phyloP scores from a whole-genome alignment of 2,329 filamentous ascomycete genomes.

The Tolypocladium ophioglossoides region DNA sequence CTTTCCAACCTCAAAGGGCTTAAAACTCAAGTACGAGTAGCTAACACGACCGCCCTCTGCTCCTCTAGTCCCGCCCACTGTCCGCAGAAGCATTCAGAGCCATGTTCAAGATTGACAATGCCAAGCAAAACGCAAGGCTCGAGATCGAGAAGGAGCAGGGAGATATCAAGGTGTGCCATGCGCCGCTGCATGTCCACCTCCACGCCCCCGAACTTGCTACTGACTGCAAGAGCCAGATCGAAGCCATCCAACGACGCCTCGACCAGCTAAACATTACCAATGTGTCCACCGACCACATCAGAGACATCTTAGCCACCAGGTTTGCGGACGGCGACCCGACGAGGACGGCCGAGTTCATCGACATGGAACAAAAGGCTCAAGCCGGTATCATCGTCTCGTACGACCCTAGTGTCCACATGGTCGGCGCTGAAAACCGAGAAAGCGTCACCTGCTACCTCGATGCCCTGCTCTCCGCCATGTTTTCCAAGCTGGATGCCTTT shows the following conservation, averaged over 20 bases:
- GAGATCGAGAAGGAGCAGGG: constrained; percentile 40
- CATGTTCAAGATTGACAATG: constrained; percentile 52
- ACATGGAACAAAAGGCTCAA: constrained; percentile 70
- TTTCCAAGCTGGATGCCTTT: constrained; percentile 79
- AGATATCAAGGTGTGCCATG: constrained; percentile 22
- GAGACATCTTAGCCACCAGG: constrained; percentile 45
- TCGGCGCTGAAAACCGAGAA: constrained; percentile 77
- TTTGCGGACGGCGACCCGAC: constrained; percentile 61
- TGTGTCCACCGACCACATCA: constrained; percentile 46
- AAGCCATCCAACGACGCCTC: constrained; percentile 27
- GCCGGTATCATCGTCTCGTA: constrained; percentile 70
- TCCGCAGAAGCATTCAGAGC: constrained; percentile 49
- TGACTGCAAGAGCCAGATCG: constrained; percentile 23
- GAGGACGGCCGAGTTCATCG: constrained; percentile 64
- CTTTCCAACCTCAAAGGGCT: background rate
- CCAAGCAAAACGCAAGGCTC: constrained; percentile 32
- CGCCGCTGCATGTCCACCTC: background rate
- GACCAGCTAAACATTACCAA: constrained; percentile 34
- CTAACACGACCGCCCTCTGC: background rate
- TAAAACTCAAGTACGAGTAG: constrained; percentile 5
- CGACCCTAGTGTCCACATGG: constrained; percentile 58
- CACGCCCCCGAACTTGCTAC: background rate
- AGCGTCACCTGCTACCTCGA: constrained; percentile 94
- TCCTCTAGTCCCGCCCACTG: constrained; percentile 36
- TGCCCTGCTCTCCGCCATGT: constrained; percentile 89